Conservation (phyloP, 2,329 filamentous ascomycete species). For the Escovopsis sp. region DNA sequence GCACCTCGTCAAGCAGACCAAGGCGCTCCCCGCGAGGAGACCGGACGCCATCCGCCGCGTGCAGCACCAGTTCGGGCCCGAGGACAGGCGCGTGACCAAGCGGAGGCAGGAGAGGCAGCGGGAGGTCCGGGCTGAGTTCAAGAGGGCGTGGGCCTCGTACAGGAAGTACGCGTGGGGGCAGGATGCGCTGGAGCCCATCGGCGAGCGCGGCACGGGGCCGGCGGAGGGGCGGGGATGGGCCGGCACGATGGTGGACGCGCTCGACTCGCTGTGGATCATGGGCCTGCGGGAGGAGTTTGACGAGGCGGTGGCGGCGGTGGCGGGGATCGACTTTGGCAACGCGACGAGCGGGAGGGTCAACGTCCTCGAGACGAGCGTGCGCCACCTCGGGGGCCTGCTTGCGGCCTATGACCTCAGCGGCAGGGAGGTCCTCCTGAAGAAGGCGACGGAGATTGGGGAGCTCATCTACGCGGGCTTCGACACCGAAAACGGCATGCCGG, state of each 20-base stretch:
- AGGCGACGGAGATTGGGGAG: slow-evolving; percentile 48
- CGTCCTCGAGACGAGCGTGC: slow-evolving; percentile 56
- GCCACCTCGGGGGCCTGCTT: slow-evolving; percentile 54
- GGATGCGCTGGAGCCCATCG: slow-evolving; percentile 46
- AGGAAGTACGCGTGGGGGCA: slow-evolving; percentile 46
- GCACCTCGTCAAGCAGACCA: slow-evolving; percentile 11
- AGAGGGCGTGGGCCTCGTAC: slow-evolving; percentile 32
- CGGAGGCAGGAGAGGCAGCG: slow-evolving; percentile 16
- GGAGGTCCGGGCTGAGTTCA: slow-evolving; percentile 20
- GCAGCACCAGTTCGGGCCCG: slow-evolving; percentile 19
- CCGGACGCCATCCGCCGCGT: slow-evolving; percentile 16
- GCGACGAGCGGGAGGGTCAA: slow-evolving; percentile 36
- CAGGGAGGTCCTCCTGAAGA: slow-evolving; percentile 38
- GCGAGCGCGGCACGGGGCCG: slow-evolving; percentile 23
- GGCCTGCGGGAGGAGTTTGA: slow-evolving; percentile 50
- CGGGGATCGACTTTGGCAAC: slow-evolving; percentile 44
- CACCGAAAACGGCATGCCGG: slow-evolving; percentile 51
- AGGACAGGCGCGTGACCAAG: slow-evolving; percentile 10
- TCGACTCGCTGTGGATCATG: slow-evolving; percentile 64
- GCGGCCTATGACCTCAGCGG: slow-evolving; percentile 54
- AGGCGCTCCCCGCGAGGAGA: slow-evolving; percentile 11
- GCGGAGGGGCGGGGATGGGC: slow-evolving; percentile 53
- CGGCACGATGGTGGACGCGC: slow-evolving; percentile 49
- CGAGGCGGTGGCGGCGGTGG: slow-evolving; percentile 42
- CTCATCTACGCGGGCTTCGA: slow-evolving; percentile 52